These are phyloP conservation scores for Russula brevipes DNA, from an alignment of 768 basidiomycete species.

Conservation along the genomic window DNA sequence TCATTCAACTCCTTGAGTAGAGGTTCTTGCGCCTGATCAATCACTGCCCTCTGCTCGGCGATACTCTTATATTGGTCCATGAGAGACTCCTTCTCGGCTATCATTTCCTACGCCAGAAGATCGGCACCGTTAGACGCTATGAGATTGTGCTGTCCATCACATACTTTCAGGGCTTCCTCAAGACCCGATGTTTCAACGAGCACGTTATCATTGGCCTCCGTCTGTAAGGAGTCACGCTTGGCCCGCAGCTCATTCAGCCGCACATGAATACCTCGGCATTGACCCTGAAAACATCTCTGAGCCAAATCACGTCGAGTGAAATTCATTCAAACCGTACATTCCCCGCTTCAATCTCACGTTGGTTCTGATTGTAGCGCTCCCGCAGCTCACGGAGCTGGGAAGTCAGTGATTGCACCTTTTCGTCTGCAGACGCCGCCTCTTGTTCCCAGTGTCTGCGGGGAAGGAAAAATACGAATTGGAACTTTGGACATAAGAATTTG, in stretches of 20 bases:
- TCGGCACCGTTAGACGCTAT: background rate
- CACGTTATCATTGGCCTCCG: constrained; percentile 64
- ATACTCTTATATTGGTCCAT: constrained; percentile 48
- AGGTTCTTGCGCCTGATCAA: constrained; percentile 43
- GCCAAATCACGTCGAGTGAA: background rate
- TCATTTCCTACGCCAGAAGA: constrained; percentile 42
- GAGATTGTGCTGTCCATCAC: constrained; percentile 16
- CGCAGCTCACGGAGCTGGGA: constrained; percentile 31
- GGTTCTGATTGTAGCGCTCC: constrained; percentile 31
- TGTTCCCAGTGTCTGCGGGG: constrained; percentile 43
- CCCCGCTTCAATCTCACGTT: constrained; percentile 26
- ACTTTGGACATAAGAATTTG: background rate
- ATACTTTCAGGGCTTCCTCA: constrained; percentile 49
- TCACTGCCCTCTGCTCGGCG: constrained; percentile 39
- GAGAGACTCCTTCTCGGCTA: constrained; percentile 46
- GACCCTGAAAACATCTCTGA: constrained; percentile 16
- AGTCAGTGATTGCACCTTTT: constrained; percentile 33
- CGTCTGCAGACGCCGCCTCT: constrained; percentile 38
- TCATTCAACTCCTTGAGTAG: constrained; percentile 42
- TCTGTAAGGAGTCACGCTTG: constrained; percentile 41
- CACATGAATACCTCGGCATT: constrained; percentile 7
- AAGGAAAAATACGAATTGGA: background rate
- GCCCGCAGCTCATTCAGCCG: constrained; percentile 30
- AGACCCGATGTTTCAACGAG: constrained; percentile 58
- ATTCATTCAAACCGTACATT: background rate